These are phyloP conservation scores for Blastocystis sp. DNA, from an alignment of 352 stramenopile species.

Conservation along the genomic window DNA sequence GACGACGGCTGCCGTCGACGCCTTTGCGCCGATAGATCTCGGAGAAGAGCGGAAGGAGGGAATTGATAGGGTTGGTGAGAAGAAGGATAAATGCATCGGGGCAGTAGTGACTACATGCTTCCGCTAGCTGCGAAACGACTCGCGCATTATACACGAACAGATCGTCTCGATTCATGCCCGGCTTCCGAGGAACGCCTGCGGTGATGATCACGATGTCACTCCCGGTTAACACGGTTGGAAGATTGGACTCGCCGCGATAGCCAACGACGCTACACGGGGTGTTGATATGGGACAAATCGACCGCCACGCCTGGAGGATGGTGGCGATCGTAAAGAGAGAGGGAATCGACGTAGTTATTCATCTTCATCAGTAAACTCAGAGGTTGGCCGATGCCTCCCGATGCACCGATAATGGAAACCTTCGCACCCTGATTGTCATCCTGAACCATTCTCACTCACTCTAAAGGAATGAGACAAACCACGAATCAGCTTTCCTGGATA, in stretches of 20 bases:
- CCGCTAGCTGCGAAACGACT: conserved; percentile 91
- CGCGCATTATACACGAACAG: conserved; percentile 90
- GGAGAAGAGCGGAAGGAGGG: conserved; percentile 95
- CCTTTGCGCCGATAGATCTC: conserved; percentile 93
- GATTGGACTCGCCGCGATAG: conserved; percentile 72
- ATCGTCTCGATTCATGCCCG: conserved; percentile 90
- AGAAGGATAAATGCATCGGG: conserved; percentile 91
- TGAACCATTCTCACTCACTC: neutral
- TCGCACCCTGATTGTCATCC: conserved; percentile 48
- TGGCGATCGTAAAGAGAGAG: conserved; percentile 96
- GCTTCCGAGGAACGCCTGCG: conserved; percentile 96
- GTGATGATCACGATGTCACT: conserved; percentile 97
- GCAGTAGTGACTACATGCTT: conserved; percentile 85
- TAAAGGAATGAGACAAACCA: conserved; percentile 15
- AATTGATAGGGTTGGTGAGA: conserved; percentile 99
- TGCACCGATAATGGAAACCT: conserved; percentile 78
- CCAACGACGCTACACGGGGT: conserved; percentile 72
- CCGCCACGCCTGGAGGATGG: conserved; percentile 92
- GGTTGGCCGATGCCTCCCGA: conserved; percentile 96
- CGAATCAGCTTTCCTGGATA: neutral
- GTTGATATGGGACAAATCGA: conserved; percentile 81
- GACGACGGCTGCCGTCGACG: conserved; percentile 65
- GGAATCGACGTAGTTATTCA: conserved; percentile 88
- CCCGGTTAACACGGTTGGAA: conserved; percentile 75
- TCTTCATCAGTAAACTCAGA: conserved; percentile 94